phyloP scores from a whole-genome alignment of 257 asterid species.

The Solanum boliviense region DNA sequence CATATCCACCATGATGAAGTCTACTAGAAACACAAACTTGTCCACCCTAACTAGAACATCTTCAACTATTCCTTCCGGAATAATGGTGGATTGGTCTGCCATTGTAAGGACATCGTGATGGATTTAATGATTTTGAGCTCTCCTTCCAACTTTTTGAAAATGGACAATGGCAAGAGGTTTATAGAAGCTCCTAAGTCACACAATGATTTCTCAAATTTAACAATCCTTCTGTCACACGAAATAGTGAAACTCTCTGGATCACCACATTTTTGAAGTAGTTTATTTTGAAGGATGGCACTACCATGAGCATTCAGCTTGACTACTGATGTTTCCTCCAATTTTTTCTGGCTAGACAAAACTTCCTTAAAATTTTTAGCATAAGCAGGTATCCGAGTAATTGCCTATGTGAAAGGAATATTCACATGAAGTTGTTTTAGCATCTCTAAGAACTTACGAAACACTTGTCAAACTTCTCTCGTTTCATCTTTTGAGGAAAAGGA shows the following conservation, averaged over 20 bases:
- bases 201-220: not conserved
- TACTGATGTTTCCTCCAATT: not conserved
- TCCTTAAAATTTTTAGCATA: not conserved
- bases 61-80: too few species aligned
- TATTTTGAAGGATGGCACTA: not conserved
- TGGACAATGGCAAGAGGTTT: not conserved
- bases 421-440: not conserved
- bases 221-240: not conserved
- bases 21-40: too few species aligned
- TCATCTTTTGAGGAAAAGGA: not conserved
- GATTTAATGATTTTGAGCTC: not conserved
- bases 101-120: not conserved
- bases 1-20: too few species aligned
- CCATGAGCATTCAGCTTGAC: not conserved
- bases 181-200: not conserved
- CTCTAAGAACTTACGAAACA: not conserved
- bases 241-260: not conserved
- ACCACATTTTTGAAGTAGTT: not conserved
- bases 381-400: not conserved
- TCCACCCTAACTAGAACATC: too few species aligned
- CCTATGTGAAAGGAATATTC: not conserved
- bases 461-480: not conserved
- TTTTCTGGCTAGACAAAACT: too few species aligned
- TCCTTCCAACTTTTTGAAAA: not conserved
- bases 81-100: not conserved